Evolutionary conservation across 2,329 filamentous ascomycete species (phyloP), one percentile per base, ranked within the genome.

Genomic region (Trichophyton mentagrophytes): DNA sequence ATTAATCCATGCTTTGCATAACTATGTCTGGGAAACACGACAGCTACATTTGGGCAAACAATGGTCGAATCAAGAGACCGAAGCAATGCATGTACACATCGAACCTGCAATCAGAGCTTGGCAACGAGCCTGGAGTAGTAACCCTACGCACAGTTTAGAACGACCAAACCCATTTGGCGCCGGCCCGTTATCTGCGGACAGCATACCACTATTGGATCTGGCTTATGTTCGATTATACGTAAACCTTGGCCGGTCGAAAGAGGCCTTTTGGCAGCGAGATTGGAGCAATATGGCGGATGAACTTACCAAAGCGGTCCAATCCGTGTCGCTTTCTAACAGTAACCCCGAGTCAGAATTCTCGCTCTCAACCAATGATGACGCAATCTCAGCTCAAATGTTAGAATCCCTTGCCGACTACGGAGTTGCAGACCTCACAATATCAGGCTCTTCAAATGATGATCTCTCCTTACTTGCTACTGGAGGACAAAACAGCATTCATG

Each of bases 1-100:
- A 4, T 77, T 99, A 64, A 96, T 97, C 71, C 92, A 96, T 70
- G 91, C 93, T 2, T 79, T 97, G 25, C 93, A 97, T 75, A 96
- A 96, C 67, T 96, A 96, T 73, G 96, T 97, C 51, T 97, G 93
- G 93, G 92, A 97, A 74, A 96, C 91, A 0, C 82, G 92, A 25
- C 91, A 96, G 73, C 81, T 90, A 59, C 91, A 96, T 67, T 86
- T 91, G 67, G 90, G 88, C 67, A 86, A 90, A 64, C 80, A 90
- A 57, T 96, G 92, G 92, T 95, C 90, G 1, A 84, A 86, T 38
- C 87, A 92, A 65, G 92, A 97, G 73, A 95, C 90, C 0, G 91
- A 97, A 66, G 90, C 90, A 65, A 95, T 97, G 90, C 91, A 96
- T 71, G 84, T 88, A 1, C 90, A 96, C 69, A 95, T 97, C 61